Evolutionary conservation across 192 early-diverging fungal species (phyloP).

Genomic region (Backusella macrospora): DNA sequence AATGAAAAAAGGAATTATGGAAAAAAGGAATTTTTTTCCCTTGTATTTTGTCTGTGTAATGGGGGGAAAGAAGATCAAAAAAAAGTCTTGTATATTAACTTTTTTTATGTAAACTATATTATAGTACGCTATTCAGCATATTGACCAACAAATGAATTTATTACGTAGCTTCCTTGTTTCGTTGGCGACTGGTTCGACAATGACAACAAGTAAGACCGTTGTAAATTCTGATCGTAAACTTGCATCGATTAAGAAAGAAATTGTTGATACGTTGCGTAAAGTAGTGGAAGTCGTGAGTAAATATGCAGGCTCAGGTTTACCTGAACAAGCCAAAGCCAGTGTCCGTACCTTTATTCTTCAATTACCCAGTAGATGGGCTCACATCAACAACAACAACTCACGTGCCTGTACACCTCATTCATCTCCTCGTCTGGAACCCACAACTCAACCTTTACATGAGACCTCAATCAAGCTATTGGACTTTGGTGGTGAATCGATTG

Average conservation of each 20-base stretch:
- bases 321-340: conserved; percentile 74
- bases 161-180: conserved; percentile 61
- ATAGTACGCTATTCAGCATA: conserved; percentile 75
- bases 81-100: not conserved
- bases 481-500: conserved; percentile 70
- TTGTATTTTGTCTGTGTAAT: not conserved
- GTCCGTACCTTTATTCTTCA: conserved; percentile 84
- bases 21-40: not conserved
- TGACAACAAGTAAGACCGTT: conserved; percentile 18
- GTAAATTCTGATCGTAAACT: conserved; percentile 45
- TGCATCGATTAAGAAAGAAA: conserved; percentile 72
- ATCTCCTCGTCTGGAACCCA: conserved; percentile 28
- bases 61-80: not conserved
- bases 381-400: conserved; percentile 33
- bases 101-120: too few species aligned
- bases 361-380: conserved; percentile 77
- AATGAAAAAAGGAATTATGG: not conserved
- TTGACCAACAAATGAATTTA: conserved; percentile 66
- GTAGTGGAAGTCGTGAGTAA: conserved; percentile 86
- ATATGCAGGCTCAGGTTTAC: conserved; percentile 82
- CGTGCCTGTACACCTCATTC: conserved; percentile 17
- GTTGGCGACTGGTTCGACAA: conserved; percentile 31
- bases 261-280: conserved; percentile 81
- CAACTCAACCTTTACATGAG: conserved; percentile 26
- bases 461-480: conserved; percentile 53